phyloP scores from a whole-genome alignment of 2,329 filamentous ascomycete species.

The Acarospora socialis region DNA sequence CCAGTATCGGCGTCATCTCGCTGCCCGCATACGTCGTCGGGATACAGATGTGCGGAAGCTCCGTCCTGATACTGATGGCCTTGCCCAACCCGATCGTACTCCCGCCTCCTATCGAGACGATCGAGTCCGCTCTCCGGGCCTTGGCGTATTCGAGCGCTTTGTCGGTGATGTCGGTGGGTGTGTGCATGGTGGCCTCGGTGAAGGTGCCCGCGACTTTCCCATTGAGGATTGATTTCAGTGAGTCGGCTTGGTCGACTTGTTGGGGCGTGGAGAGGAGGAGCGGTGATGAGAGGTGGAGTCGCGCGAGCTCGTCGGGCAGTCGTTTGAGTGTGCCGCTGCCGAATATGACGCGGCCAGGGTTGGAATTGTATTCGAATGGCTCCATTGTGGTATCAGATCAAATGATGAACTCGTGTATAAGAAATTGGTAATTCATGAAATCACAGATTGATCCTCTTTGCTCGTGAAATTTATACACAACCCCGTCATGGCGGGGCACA shows the following conservation, averaged over 20 bases:
- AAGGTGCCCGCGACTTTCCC: slow-evolving; percentile 38
- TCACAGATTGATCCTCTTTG: too few species aligned
- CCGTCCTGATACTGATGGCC: slow-evolving; percentile 39
- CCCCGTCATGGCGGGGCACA: too few species aligned
- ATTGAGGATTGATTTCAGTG: slow-evolving; percentile 31
- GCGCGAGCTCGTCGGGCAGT: slow-evolving; percentile 28
- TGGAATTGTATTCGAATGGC: slow-evolving; percentile 41
- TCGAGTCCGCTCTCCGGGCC: slow-evolving; percentile 34
- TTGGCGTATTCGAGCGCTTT: slow-evolving; percentile 37
- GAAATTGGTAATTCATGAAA: too few species aligned
- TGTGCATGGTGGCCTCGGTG: slow-evolving; percentile 48
- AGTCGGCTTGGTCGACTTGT: slow-evolving; percentile 33
- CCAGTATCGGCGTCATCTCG: slow-evolving; percentile 52
- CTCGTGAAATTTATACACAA: too few species aligned
- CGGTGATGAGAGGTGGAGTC: slow-evolving; percentile 36
- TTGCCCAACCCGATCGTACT: slow-evolving; percentile 50
- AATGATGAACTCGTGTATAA: too few species aligned
- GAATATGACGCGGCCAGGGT: slow-evolving; percentile 42
- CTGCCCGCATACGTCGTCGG: slow-evolving; percentile 49
- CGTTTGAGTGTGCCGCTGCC: slow-evolving; percentile 40
- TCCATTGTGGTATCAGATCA: slow-evolving; percentile 32
- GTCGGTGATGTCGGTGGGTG: slow-evolving; percentile 43
- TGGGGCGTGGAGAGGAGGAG: slow-evolving; percentile 43
- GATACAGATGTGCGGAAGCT: slow-evolving; percentile 43
- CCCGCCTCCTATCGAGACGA: slow-evolving; percentile 48